These are phyloP conservation scores for Coelastrella sp. DNA, from an alignment of 139 green algal genomes.

Conservation along the genomic window DNA sequence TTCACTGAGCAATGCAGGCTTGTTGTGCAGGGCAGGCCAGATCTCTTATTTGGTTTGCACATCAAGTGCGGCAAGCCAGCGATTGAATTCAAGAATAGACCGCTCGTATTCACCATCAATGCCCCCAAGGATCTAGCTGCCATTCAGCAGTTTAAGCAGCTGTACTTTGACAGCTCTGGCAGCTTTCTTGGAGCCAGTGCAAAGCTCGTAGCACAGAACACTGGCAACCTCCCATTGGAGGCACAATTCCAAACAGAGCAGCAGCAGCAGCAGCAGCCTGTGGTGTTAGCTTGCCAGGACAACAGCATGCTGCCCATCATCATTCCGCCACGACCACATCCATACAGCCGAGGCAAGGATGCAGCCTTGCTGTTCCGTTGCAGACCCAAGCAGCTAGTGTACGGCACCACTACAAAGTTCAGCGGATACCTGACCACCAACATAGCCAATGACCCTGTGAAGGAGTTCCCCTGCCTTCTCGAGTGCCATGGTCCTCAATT, in stretches of 20 bases:
- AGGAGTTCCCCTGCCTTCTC: background rate
- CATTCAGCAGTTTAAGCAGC: background rate
- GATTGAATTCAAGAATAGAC: background rate
- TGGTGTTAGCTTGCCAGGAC: background rate
- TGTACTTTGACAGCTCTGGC: background rate
- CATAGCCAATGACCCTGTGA: background rate
- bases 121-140: background rate
- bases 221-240: background rate
- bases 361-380: background rate
- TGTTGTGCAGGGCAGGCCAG: background rate
- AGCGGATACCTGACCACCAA: conserved; percentile 8
- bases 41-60: conserved; percentile 6
- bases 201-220: background rate
- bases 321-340: no score
- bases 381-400: background rate
- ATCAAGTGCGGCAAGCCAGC: conserved; percentile 17
- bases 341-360: no score
- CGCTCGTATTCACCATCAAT: conserved; percentile 12
- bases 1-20: conserved; percentile 25
- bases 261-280: conserved; percentile 23
- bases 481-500: conserved; percentile 2
- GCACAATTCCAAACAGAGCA: background rate
- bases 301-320: background rate
- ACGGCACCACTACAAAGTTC: background rate
- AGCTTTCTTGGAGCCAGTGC: background rate